A percentile compares a stretch with the other conserved stretches of the same genome.
Conservation (phyloP, 345 rosid genomes). For the thale cress (Arabidopsis thaliana) region TAIR10.1 NC_003071.7:17020001-17020500, state of each 20-base stretch:
- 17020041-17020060: constrained; percentile 76
- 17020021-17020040: constrained; percentile 59
- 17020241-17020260: constrained; percentile 69
- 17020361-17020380: constrained; percentile 84
- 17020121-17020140: constrained; percentile 16
- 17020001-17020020: constrained; percentile 68
- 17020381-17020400: constrained; percentile 68
- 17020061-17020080: constrained; percentile 38
- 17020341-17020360: constrained; percentile 90
- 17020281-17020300: constrained; percentile 49
- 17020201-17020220: constrained; percentile 88
- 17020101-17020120: constrained; percentile 25
- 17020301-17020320: constrained; percentile 54
- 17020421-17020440: constrained; percentile 34
- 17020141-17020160: constrained; percentile 11
- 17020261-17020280: constrained; percentile 72
- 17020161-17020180: constrained; percentile 7
- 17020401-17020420: constrained; percentile 69
- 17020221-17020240: constrained; percentile 72
- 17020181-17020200: constrained; percentile 3
- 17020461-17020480: neutral
- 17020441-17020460: constrained; percentile 3
- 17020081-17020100: constrained; percentile 29
- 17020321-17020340: constrained; percentile 97
- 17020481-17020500: constrained; percentile 52